These are phyloP conservation scores for Phytophthora cactorum DNA, from an alignment of 352 stramenopile species.

Conservation along the genomic window DNA sequence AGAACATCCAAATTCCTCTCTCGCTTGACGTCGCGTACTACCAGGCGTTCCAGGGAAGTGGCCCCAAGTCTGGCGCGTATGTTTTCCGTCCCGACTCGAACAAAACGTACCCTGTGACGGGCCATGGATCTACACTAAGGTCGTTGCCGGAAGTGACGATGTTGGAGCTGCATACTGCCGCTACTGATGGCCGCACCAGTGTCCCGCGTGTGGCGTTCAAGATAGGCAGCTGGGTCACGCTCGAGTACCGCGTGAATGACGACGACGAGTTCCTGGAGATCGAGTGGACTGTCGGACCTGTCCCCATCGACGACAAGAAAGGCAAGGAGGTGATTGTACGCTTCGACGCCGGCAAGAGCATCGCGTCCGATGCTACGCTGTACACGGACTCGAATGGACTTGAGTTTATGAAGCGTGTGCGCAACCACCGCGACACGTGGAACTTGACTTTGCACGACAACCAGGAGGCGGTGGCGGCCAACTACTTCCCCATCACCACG, in stretches of 20 bases:
- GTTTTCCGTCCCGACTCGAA: slow-evolving; percentile 94
- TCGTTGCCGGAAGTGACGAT: slow-evolving; percentile 37
- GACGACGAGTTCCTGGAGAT: slow-evolving; percentile 92
- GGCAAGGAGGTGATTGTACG: slow-evolving; percentile 97
- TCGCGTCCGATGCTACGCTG: slow-evolving; percentile 57
- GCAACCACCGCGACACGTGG: slow-evolving; percentile 91
- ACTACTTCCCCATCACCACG: slow-evolving; percentile 98
- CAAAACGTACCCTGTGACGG: slow-evolving; percentile 54
- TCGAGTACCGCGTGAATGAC: slow-evolving; percentile 91
- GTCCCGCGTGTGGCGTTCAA: slow-evolving; percentile 72
- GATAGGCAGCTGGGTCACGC: slow-evolving; percentile 89
- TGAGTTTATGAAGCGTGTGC: slow-evolving; percentile 92
- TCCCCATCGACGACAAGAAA: slow-evolving; percentile 76
- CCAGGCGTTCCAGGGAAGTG: slow-evolving; percentile 56
- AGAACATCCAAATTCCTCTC: slow-evolving; percentile 64
- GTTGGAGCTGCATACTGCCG: slow-evolving; percentile 52
- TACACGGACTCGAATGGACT: slow-evolving; percentile 97
- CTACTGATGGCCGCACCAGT: slow-evolving; percentile 9
- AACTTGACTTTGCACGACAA: slow-evolving; percentile 89
- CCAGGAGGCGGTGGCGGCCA: slow-evolving; percentile 94
- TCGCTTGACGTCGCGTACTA: slow-evolving; percentile 69
- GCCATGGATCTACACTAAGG: slow-evolving; percentile 5
- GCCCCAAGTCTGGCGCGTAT: slow-evolving; percentile 95
- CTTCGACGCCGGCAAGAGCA: slow-evolving; percentile 73
- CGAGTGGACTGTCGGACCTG: slow-evolving; percentile 92